phyloP scores from a whole-genome alignment of 1,284 basidiomycete species.

The Cryptococcus maquisensis region DNA sequence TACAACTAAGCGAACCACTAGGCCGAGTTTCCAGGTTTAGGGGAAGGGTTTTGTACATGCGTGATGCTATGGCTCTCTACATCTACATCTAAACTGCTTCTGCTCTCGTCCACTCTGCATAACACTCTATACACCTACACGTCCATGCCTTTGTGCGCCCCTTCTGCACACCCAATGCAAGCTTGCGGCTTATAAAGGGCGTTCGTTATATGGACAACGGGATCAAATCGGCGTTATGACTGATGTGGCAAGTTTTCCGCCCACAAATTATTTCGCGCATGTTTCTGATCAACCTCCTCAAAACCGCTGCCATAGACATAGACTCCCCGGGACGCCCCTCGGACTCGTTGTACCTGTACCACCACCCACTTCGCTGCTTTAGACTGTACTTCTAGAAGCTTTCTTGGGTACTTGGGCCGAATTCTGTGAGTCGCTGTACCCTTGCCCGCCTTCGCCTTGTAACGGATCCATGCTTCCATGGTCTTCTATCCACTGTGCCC shows the following conservation, averaged over 20 bases:
- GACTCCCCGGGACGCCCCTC: not conserved
- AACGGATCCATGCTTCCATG: not conserved
- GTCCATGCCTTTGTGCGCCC: not conserved
- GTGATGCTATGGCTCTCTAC: constrained; percentile 17
- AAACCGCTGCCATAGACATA: not conserved
- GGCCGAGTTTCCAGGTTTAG: not conserved
- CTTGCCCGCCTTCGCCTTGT: too few relatives aligned
- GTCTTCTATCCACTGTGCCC: not conserved
- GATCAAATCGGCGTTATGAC: not conserved
- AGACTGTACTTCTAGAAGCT: not conserved
- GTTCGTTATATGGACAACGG: not conserved
- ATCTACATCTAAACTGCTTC: not conserved
- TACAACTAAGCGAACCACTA: constrained; percentile 28
- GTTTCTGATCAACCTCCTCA: not conserved
- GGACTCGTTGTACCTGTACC: constrained; percentile 1
- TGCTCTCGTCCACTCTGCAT: not conserved
- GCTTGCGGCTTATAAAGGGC: not conserved
- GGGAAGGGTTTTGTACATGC: constrained; percentile 12
- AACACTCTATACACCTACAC: not conserved
- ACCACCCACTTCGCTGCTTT: not conserved
- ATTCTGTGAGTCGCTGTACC: too few relatives aligned
- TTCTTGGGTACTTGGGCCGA: not conserved
- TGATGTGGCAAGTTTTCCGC: not conserved
- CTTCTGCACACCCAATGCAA: not conserved
- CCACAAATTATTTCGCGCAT: not conserved